phyloP scores from a whole-genome alignment of 768 basidiomycete species.

The Amanita jacksonii region DNA sequence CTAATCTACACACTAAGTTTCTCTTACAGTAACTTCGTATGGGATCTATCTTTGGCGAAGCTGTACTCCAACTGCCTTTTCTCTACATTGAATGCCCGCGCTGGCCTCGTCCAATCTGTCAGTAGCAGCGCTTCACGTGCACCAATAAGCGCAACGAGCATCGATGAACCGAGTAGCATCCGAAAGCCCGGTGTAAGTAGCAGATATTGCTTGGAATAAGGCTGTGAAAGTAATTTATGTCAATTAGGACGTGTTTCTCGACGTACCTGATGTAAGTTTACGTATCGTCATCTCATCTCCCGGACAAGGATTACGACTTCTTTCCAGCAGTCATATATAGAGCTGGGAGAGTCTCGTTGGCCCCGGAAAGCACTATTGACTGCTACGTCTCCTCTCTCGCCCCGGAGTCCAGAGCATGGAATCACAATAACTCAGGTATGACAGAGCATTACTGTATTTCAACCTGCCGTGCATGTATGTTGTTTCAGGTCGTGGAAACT shows the following conservation, averaged over 20 bases:
- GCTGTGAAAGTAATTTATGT: no score
- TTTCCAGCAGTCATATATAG: no score
- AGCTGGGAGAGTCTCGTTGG: conserved; percentile 23
- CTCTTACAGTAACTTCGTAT: conserved; percentile 34
- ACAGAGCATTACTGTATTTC: background rate
- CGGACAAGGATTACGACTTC: no score
- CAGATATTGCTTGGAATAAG: no score
- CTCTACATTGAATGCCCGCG: conserved; percentile 39
- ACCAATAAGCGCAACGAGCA: no score
- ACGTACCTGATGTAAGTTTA: conserved; percentile 13
- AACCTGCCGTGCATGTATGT: no score
- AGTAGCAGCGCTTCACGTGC: no score
- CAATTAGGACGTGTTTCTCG: background rate
- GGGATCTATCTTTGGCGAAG: conserved; percentile 38
- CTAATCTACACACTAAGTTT: background rate
- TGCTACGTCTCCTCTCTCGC: conserved; percentile 9
- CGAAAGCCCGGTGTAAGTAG: no score
- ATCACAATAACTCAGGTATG: conserved; percentile 31
- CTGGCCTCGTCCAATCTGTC: conserved; percentile 24
- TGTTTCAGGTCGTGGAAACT: conserved; percentile 27
- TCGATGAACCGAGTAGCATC: no score
- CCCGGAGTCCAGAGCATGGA: conserved; percentile 24
- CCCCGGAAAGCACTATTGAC: conserved; percentile 14
- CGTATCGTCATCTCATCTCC: no score
- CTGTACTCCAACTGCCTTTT: conserved; percentile 40